Base-by-base conservation (phyloP, 257 asterid genomes). In the Ballota nigra region DNA sequence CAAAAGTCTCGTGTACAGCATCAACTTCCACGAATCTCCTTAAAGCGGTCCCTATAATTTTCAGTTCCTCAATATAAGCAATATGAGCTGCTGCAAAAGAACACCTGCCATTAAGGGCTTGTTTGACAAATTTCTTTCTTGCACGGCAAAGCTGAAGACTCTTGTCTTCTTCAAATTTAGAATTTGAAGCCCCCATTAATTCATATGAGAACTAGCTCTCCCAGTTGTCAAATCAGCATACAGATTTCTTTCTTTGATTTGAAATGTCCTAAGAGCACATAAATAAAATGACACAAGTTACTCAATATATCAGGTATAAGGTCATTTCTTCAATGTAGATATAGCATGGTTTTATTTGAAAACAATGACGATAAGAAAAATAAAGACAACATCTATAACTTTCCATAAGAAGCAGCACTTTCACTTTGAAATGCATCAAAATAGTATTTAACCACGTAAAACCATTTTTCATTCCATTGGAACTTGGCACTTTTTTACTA, bases 21-120 rank as follows among this genome's bases (percentile, higher is more conserved):
- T 89, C 94, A 28, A 82, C 83, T 77, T 95, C 96, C n/a, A 88
- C 94, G 53, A 89, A 92, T 73, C 80, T 83, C 79, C 91, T 78
- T 69, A 95, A 77, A 77, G 90, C 84, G 66, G 82, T 62, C 75
- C 99, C 99, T 0, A 90, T 71, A 41, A 78, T 66, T 80, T 77
- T 87, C 43, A 95, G 82, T 60, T 85, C 88, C 76, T 92, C 92
- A 8, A 88, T 80, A 70, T 95, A 95, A 12, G 91, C 81, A 72
- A 86, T 75, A 76, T 92, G 98, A 61, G 91, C 87, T 40, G 94
- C 95, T 26, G 99, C 99, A 13, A 92, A 80, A 56, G 86, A 86
- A 73, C 98, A 92, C 83, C 99, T 84, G 58, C 97, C 96, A 56
- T 95, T 88, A 29, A 95, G 96, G 60, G 99, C 98, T 77, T 89